A percentile compares a stretch with the other conserved stretches of the same genome.
Conservation (phyloP, 306 rosid genomes). For the Pyrus betulifolia region DNA sequence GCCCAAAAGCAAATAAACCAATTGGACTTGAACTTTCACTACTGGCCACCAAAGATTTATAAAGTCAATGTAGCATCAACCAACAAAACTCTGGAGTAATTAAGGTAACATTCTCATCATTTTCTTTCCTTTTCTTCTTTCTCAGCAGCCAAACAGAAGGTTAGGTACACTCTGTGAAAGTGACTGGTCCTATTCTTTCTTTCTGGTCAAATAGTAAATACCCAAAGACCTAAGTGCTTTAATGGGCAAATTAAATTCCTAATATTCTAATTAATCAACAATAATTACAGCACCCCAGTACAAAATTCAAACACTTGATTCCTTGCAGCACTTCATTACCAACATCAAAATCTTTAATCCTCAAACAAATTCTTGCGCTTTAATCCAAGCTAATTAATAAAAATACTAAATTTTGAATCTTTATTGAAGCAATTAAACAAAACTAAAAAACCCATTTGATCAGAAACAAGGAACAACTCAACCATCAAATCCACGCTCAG, state of each 20-base stretch:
- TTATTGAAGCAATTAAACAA: not conserved
- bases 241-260: not conserved
- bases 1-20: conserved; percentile 4
- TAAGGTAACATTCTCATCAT: not conserved
- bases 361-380: not conserved
- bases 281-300: not conserved
- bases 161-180: not conserved
- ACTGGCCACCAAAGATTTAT: not conserved
- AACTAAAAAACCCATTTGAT: not conserved
- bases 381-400: not conserved
- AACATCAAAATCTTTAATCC: not conserved
- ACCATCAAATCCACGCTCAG: not conserved
- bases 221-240: not conserved
- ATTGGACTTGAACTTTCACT: conserved; percentile 1
- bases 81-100: conserved; percentile 3
- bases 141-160: conserved; percentile 1
- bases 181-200: not conserved
- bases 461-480: not conserved
- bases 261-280: not conserved
- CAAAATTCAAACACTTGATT: not conserved
- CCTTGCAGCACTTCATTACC: not conserved
- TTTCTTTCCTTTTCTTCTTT: conserved; percentile 3
- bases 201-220: not conserved
- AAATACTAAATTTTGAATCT: not conserved
- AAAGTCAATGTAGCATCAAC: conserved; percentile 19